These are phyloP conservation scores for Naematelia encephala DNA, from an alignment of 768 basidiomycete genomes.

Conservation along the genomic window DNA sequence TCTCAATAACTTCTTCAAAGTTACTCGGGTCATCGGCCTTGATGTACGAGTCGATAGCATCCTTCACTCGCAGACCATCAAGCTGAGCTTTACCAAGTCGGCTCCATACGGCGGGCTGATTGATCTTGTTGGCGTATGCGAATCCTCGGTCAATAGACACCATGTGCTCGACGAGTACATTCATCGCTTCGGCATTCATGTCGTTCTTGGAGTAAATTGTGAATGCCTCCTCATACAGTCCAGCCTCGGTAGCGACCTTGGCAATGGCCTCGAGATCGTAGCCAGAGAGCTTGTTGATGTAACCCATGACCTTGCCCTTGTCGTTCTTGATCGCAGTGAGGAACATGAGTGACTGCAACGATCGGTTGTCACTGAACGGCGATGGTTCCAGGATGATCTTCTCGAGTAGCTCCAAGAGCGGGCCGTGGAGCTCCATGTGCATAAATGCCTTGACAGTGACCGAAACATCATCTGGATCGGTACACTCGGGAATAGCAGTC, in stretches of 20 bases:
- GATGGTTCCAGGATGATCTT: conserved; percentile 98
- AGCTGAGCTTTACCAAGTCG: conserved; percentile 97
- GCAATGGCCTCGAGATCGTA: conserved; percentile 94
- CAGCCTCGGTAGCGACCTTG: conserved; percentile 92
- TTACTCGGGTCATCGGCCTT: conserved; percentile 93
- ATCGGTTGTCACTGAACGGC: conserved; percentile 95
- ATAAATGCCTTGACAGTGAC: conserved; percentile 98
- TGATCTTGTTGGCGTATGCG: conserved; percentile 93
- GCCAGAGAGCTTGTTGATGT: conserved; percentile 95
- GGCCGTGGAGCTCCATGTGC: conserved; percentile 90
- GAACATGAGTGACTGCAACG: conserved; percentile 89
- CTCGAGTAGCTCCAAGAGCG: conserved; percentile 94
- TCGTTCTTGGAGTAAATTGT: conserved; percentile 98
- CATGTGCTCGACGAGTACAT: conserved; percentile 95
- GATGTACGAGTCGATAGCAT: conserved; percentile 97
- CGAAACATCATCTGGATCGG: conserved; percentile 97
- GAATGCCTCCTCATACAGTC: conserved; percentile 91
- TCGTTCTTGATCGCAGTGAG: conserved; percentile 95
- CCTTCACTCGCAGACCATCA: conserved; percentile 96
- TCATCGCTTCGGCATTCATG: conserved; percentile 92
- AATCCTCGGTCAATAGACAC: conserved; percentile 95
- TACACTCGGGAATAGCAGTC: conserved; percentile 92
- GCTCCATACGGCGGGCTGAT: conserved; percentile 95
- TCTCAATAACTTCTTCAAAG: conserved; percentile 92
- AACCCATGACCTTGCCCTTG: conserved; percentile 96